phyloP scores from a whole-genome alignment of 495 filamentous ascomycete species.

The Glarea lozoyensis region DNA sequence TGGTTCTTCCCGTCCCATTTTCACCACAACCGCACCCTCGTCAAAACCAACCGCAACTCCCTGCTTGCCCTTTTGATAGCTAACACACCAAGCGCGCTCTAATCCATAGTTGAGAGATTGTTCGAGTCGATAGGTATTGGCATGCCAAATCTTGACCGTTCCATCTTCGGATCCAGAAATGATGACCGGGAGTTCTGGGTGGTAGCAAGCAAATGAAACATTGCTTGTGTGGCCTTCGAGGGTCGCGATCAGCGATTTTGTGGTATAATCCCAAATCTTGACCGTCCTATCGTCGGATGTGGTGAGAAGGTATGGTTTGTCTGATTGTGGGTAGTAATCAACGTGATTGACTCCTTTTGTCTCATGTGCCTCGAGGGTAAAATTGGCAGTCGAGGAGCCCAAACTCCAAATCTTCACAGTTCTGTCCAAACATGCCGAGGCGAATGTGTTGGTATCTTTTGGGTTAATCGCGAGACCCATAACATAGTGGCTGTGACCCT shows the following conservation, averaged over 20 bases:
- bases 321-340: constrained; percentile 81
- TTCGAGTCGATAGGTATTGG: constrained; percentile 90
- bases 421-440: constrained; percentile 90
- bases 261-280: constrained; percentile 98
- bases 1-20: constrained; percentile 94
- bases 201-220: constrained; percentile 97
- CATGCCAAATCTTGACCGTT: constrained; percentile 97
- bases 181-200: constrained; percentile 93
- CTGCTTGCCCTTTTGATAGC: constrained; percentile 88
- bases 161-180: constrained; percentile 99
- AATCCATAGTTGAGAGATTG: constrained; percentile 93
- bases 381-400: constrained; percentile 82
- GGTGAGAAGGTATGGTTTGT: constrained; percentile 95
- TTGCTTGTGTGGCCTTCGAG: constrained; percentile 97
- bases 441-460: constrained; percentile 98
- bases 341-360: constrained; percentile 98
- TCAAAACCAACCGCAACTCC: constrained; percentile 95
- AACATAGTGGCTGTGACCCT: constrained; percentile 96
- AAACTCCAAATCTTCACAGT: constrained; percentile 96
- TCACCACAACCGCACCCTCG: constrained; percentile 94
- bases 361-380: constrained; percentile 94
- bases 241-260: constrained; percentile 92
- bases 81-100: constrained; percentile 95
- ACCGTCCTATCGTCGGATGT: constrained; percentile 92
- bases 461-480: constrained; percentile 99